Evolutionary conservation across 805 yeast species (phyloP), one percentile per base, ranked within the genome.

Genomic region (Torulaspora gathmanii): DNA sequence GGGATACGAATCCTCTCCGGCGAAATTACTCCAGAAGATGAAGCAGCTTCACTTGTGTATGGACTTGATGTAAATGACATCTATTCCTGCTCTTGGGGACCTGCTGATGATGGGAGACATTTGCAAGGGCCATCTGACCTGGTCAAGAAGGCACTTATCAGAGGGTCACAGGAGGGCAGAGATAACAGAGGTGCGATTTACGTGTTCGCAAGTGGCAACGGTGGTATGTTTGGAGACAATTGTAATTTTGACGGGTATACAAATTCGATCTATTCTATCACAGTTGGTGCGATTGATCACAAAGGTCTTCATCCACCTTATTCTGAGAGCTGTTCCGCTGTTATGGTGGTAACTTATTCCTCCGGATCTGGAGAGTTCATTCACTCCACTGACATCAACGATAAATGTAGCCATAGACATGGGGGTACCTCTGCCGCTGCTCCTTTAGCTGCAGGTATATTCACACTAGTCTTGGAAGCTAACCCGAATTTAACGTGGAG

Each of bases 391-490:
- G 95, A 86, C 61, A 74, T 86, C 34, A 72, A 80, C 40, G 74
- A 75, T 5, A 65, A 70, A 53, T 93, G 99, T 65, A 70, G 95
- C 1, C 74, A 74, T 30, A 64, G 55, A 20, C 99, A 93, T 64
- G 96, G 97, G 9, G 99, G 99, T 16, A 93, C 99, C 0, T 91
- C 98, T 17, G 99, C 99, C 0, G 97, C 99, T 12, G 99, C 99
- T 0, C 99, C 99, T 0, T 73, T 93, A 45, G 98, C 97, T 0
- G 97, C 98, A 0, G 99, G 98, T n/a, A 75, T 93, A 1, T 88
- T 86, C 62, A 78, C 97, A 0, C 70, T 93, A 42, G 86, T 86
- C 2, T 70, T 93, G 40, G 81, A 83, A 55, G 89, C 83, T 3
- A 85, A 95, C 53, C 95, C 96, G 1, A 75, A 82, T 4, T 74